These are phyloP conservation scores for Fusarium nygamai DNA, from an alignment of 2,329 filamentous ascomycete genomes.

Conservation along the genomic window DNA sequence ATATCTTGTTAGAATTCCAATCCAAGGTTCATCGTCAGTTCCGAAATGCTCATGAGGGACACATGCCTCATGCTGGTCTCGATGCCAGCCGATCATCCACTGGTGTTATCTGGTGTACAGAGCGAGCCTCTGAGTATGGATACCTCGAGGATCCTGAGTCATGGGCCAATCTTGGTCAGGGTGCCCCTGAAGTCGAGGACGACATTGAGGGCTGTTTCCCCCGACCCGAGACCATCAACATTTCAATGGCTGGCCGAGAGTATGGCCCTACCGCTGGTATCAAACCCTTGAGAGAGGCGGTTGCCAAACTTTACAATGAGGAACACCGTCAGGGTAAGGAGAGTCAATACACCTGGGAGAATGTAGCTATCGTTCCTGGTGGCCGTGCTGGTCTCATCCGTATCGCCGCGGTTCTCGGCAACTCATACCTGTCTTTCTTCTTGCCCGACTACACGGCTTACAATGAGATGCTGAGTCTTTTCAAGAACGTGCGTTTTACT, in stretches of 20 bases:
- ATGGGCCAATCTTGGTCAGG: constrained; percentile 96
- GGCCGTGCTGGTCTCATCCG: constrained; percentile 92
- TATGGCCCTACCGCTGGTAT: constrained; percentile 96
- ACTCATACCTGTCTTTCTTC: constrained; percentile 93
- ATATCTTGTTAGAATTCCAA: constrained; percentile 51
- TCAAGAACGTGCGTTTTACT: constrained; percentile 72
- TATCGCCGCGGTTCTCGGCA: constrained; percentile 92
- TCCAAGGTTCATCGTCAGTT: constrained; percentile 91
- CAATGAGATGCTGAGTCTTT: constrained; percentile 95
- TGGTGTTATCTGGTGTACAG: constrained; percentile 92
- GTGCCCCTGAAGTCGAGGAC: constrained; percentile 92
- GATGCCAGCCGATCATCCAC: constrained; percentile 89
- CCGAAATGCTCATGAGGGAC: constrained; percentile 88
- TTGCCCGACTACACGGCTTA: constrained; percentile 97
- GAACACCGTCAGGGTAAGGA: constrained; percentile 88
- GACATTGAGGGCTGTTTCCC: constrained; percentile 91
- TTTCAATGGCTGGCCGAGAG: constrained; percentile 82
- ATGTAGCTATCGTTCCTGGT: constrained; percentile 95
- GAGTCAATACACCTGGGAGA: constrained; percentile 96
- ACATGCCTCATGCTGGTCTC: constrained; percentile 89
- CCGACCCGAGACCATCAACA: constrained; percentile 80
- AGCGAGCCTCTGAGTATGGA: constrained; percentile 88
- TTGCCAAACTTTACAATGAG: constrained; percentile 92
- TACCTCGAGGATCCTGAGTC: constrained; percentile 81
- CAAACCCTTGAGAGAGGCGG: constrained; percentile 86